Percentiles rank a stretch among this genome's conserved stretches.
phyloP scores from a whole-genome alignment of 805 yeast species.

The Soucietia sequanensis region DNA sequence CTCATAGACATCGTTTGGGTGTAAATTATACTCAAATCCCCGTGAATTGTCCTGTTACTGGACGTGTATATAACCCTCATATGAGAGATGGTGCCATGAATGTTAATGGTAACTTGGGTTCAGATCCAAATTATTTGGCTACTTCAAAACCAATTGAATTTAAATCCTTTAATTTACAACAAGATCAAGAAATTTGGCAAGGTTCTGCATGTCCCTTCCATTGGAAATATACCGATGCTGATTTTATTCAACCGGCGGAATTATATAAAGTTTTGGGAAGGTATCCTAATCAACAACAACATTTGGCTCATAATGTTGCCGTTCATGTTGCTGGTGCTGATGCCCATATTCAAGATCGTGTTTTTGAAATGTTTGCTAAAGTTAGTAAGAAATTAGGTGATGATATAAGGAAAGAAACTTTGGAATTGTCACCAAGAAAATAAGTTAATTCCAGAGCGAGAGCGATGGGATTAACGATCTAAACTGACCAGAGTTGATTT shows the following conservation, averaged over 20 bases:
- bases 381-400: conserved; percentile 69
- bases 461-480: too few species aligned
- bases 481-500: too few species aligned
- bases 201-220: conserved; percentile 85
- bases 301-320: conserved; percentile 81
- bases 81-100: conserved; percentile 81
- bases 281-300: conserved; percentile 78
- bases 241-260: conserved; percentile 73
- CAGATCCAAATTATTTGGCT: conserved; percentile 71
- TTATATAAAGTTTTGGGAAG: conserved; percentile 78
- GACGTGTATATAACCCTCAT: conserved; percentile 55
- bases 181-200: conserved; percentile 75
- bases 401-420: conserved; percentile 62
- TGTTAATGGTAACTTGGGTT: conserved; percentile 64
- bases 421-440: conserved; percentile 50
- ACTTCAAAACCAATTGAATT: conserved; percentile 54
- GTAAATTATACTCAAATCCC: conserved; percentile 79
- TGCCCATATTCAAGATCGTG: conserved; percentile 74
- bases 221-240: conserved; percentile 76
- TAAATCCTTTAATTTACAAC: conserved; percentile 47
- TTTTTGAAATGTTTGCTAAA: conserved; percentile 70
- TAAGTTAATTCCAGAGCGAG: too few species aligned
- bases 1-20: conserved; percentile 77
- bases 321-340: conserved; percentile 70
- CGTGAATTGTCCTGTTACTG: conserved; percentile 75